Percentiles rank a stretch among this genome's conserved stretches.
phyloP scores from a whole-genome alignment of 495 filamentous ascomycete species.

The Lophiostoma macrostomum region DNA sequence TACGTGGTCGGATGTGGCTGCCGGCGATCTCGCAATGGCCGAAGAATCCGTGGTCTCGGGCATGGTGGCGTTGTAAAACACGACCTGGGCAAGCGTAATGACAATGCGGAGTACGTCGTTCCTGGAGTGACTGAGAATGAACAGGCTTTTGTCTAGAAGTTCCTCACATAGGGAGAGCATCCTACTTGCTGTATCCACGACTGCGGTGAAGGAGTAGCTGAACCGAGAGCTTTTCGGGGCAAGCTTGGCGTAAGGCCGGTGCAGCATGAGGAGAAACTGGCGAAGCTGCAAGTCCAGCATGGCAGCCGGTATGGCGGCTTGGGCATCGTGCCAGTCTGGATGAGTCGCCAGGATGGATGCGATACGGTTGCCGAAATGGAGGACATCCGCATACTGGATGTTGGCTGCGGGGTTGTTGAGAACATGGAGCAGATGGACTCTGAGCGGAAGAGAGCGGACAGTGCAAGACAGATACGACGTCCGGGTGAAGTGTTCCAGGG shows the following conservation, averaged over 20 bases:
- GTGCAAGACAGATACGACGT: slow-evolving; percentile 20
- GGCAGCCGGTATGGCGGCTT: neutral
- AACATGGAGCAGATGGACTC: slow-evolving; percentile 19
- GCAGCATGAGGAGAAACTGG: slow-evolving; percentile 26
- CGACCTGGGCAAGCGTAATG: slow-evolving; percentile 11
- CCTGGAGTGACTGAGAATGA: slow-evolving; percentile 13
- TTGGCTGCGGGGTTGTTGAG: slow-evolving; percentile 27
- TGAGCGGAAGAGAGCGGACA: slow-evolving; percentile 13
- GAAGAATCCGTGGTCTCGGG: neutral
- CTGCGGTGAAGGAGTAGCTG: slow-evolving; percentile 21
- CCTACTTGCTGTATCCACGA: slow-evolving; percentile 11
- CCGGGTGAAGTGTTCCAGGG: slow-evolving; percentile 19
- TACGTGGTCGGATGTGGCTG: neutral
- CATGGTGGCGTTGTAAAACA: slow-evolving; percentile 15
- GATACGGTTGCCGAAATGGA: slow-evolving; percentile 23
- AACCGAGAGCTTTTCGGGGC: slow-evolving; percentile 19
- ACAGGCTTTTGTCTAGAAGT: neutral
- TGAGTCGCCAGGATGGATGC: slow-evolving; percentile 23
- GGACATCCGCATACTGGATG: slow-evolving; percentile 25
- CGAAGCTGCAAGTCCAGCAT: slow-evolving; percentile 30
- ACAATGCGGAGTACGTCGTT: slow-evolving; percentile 25
- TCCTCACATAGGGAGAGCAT: slow-evolving; percentile 7
- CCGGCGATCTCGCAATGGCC: neutral
- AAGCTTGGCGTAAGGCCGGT: slow-evolving; percentile 23
- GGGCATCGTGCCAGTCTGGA: slow-evolving; percentile 4